Percentiles rank a stretch among this genome's conserved stretches.
These are phyloP conservation scores for Fusarium subglutinans DNA, from an alignment of 2,329 filamentous ascomycete genomes.

Conservation along the genomic window DNA sequence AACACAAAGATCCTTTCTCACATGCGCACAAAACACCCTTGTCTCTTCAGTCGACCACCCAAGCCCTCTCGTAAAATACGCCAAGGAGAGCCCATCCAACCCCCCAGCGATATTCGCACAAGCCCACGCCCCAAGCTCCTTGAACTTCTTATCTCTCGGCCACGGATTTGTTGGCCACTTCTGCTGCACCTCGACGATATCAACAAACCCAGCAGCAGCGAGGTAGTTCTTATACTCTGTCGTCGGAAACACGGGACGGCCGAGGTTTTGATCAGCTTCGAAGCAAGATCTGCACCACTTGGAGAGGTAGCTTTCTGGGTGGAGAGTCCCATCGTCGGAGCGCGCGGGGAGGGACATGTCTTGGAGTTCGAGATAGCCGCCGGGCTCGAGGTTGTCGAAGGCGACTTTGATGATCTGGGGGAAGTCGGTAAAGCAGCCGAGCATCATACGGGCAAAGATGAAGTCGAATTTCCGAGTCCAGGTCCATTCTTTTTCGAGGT, in stretches of 20 bases:
- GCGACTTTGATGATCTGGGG: neutral
- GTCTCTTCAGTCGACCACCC: conserved; percentile 22
- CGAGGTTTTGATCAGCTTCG: neutral
- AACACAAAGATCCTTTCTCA: too few relatives aligned
- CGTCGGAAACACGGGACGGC: neutral
- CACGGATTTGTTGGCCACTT: conserved; percentile 30
- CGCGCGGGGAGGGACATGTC: conserved; percentile 18
- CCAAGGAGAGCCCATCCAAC: conserved; percentile 42
- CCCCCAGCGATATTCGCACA: conserved; percentile 31
- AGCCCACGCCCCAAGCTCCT: conserved; percentile 25
- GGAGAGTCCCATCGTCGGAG: conserved; percentile 17
- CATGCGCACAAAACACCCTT: conserved; percentile 4
- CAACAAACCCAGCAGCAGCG: conserved; percentile 9
- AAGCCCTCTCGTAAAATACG: conserved; percentile 39
- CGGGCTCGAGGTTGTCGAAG: conserved; percentile 19
- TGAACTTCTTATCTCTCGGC: conserved; percentile 7
- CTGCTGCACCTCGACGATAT: conserved; percentile 10
- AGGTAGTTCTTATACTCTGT: conserved; percentile 22
- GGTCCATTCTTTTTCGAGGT: conserved; percentile 28
- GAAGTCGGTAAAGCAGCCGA: neutral
- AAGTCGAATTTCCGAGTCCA: conserved; percentile 20
- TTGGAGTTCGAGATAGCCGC: conserved; percentile 24
- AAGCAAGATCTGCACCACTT: conserved; percentile 20
- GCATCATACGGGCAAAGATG: conserved; percentile 21
- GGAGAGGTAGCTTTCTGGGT: conserved; percentile 14